These are phyloP conservation scores for Raffaelea ambrosiae DNA, from an alignment of 2,329 filamentous ascomycete species.

Conservation along the genomic window DNA sequence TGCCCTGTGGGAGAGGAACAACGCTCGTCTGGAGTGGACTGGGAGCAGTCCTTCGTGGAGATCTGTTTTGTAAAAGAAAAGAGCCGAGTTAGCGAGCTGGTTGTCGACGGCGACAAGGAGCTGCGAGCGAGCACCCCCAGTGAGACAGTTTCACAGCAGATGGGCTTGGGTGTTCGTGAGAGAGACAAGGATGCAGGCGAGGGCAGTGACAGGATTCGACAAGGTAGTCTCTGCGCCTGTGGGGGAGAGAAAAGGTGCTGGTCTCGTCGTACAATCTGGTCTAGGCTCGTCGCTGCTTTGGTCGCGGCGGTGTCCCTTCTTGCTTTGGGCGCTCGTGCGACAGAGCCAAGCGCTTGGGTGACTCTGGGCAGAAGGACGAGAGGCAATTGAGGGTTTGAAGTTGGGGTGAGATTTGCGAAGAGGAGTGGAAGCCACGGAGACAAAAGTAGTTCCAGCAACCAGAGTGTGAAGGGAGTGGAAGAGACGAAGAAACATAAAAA, in stretches of 20 bases:
- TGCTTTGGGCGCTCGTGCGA: too few species aligned
- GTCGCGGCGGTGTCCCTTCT: too few species aligned
- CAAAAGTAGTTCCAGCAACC: not conserved
- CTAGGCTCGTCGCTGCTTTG: too few species aligned
- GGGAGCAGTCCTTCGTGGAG: conserved; percentile 36
- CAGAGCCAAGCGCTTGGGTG: too few species aligned
- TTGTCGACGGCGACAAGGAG: not conserved
- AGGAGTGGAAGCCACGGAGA: not conserved
- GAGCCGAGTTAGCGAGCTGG: conserved; percentile 1
- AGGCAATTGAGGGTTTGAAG: too few species aligned
- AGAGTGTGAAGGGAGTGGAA: not conserved
- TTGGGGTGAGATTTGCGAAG: not conserved
- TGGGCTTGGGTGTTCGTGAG: not conserved
- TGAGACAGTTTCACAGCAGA: conserved; percentile 20
- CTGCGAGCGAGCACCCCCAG: not conserved
- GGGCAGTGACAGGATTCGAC: too few species aligned
- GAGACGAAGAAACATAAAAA: not conserved
- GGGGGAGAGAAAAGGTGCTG: too few species aligned
- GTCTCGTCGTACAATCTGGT: too few species aligned
- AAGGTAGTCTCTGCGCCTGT: too few species aligned
- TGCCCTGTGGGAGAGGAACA: not conserved
- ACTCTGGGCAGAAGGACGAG: too few species aligned
- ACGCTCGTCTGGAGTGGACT: conserved; percentile 38
- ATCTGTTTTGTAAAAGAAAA: conserved; percentile 25
- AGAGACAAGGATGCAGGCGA: not conserved